Evolutionary conservation across 768 basidiomycete genomes (phyloP), one percentile per base, ranked within the genome.

Genomic region (Phylloporus scabripes): DNA sequence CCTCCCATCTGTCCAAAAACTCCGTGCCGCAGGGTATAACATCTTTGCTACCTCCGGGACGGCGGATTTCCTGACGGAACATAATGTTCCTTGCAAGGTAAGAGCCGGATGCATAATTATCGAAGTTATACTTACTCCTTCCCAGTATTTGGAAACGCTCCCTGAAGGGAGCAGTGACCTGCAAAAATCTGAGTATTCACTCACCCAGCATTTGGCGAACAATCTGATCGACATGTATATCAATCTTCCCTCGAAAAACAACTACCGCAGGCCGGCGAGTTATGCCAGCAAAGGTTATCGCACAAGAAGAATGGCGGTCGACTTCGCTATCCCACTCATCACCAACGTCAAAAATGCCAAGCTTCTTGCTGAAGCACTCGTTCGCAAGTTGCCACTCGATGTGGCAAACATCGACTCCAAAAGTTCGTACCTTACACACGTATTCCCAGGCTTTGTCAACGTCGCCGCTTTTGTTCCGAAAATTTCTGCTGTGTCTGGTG

Each of bases 311-410:
- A 94, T 98, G 93, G 96, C 96, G 6, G 93, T 99, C 55, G 96
- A 99, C 68, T 97, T 95, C 60, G 96, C 94, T 26, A 85, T 98
- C 29, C 96, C 96, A 1, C 77, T 98, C 45, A 92, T 98, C 64
- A 98, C 95, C 38, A 98, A 99, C 66, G 88, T 99, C 73, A 99
- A 99, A 74, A 93, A 92, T 62, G 95, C 95, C 48, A 99, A 98
- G 68, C 77, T 99, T 63, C 79, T 98, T 34, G 87, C 91, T 14
- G 93, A 98, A 70, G 96, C 95, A 2, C 74, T 94, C 42, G 84
- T 92, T 43, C 82, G 92, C 55, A 92, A 83, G 67, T 74, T 95
- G n/a, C 82, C 92, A 5, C 76, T 98, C 39, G 87, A 96, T 36
- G 89, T 99, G 26, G 88, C 92, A 8, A 84, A 74, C 46, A 77